Evolutionary conservation across 306 rosid genomes (phyloP).

Genomic region (Heteromeles arbutifolia): DNA sequence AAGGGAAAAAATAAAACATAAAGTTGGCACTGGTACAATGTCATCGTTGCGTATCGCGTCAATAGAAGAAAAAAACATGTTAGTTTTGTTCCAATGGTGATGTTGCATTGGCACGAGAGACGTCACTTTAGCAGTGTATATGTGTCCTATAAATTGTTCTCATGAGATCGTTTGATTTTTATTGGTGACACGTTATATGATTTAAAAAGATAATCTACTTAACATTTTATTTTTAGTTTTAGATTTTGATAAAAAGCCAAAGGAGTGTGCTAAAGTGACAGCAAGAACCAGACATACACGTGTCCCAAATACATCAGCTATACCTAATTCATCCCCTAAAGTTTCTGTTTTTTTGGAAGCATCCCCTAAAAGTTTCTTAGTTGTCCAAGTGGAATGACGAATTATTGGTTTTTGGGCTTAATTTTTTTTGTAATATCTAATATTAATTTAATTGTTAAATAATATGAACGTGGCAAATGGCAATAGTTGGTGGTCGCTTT

Average conservation of each 20-base stretch:
- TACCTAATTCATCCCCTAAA: background rate
- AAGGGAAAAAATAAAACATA: background rate
- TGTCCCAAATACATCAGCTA: background rate
- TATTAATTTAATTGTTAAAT: background rate
- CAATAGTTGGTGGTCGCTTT: background rate
- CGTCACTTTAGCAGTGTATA: accelerated
- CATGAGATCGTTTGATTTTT: accelerated
- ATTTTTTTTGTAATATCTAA: no score
- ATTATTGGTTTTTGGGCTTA: background rate
- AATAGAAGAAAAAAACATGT: no score
- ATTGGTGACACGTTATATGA: no score
- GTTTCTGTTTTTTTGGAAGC: no score
- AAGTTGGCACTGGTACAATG: background rate
- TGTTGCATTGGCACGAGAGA: no score
- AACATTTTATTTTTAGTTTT: background rate
- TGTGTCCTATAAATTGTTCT: background rate
- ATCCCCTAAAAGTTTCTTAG: background rate
- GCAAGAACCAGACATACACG: background rate
- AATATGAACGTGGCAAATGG: background rate
- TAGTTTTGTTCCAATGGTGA: no score
- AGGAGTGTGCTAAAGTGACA: background rate
- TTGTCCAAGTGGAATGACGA: background rate
- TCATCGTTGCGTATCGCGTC: background rate
- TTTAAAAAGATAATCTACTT: no score
- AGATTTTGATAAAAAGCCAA: background rate